Evolutionary conservation across 2,329 filamentous ascomycete species (phyloP), one percentile per base, ranked within the genome.

Genomic region (Ophiocordyceps australis): DNA sequence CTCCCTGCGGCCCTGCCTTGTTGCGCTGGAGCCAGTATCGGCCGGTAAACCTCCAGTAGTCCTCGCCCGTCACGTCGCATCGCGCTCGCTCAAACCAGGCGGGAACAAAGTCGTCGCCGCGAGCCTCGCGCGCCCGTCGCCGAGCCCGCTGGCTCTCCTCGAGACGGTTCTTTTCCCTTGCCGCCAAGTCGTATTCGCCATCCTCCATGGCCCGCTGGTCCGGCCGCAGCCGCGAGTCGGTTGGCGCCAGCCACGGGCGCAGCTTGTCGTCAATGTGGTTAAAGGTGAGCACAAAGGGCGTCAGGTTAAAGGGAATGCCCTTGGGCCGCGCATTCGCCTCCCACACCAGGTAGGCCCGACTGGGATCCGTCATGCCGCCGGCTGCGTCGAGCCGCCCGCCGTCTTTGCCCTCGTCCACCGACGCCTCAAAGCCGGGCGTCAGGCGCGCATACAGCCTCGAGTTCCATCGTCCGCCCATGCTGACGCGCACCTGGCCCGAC

Each of bases 171-270:
- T 98, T 98, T 59, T 98, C 89, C 5, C 67, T 69, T 0, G 86
- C 89, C 2, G 89, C 89, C 31, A 89, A 63, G 42, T 95, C 86
- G 44, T 98, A 98, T 50, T 85, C 71, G n/a, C 86, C 89, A 33
- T 95, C 85, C 48, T 98, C 89, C 89, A 98, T 98, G 3, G 89
- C 89, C 9, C 89, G 67, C 55, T 98, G 89, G 49, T 98, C 89
- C 0, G 89, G 86, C 17, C 89, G 66, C 17, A 93, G 59, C n/a
- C 89, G 66, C 2, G 86, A 92, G 48, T 98, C 89, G 0, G 89
- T 98, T 1, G 89, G 89, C 20, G 89, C 79, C 11, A 98, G 56
- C 54, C 76, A 71, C 5, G 75, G 68, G 26, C 55, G 59, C 12
- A 98, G 62, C n/a, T 67, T 59, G n/a, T 92, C 80, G 28, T 86